phyloP scores from a whole-genome alignment of 345 rosid genomes.

The Jatropha curcas region DNA sequence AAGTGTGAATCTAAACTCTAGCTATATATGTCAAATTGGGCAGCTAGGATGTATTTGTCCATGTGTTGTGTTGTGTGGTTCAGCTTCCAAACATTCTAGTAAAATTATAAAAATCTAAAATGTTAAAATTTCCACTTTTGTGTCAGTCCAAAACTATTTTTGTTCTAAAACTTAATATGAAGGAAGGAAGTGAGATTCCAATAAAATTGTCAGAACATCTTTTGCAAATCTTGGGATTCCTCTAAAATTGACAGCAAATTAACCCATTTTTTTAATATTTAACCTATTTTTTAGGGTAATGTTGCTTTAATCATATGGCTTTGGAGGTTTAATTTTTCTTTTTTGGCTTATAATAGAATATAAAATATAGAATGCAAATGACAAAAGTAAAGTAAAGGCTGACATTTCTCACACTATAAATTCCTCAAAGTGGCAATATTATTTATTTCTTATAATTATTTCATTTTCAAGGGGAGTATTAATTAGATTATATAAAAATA shows the following conservation, averaged over 20 bases:
- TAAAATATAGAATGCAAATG: conserved; percentile 5
- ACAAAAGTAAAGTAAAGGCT: conserved; percentile 7
- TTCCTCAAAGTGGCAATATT: conserved; percentile 22
- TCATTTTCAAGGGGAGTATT: too few relatives aligned
- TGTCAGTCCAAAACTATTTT: conserved; percentile 26
- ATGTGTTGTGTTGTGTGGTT: too few relatives aligned
- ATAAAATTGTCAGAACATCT: conserved; percentile 39
- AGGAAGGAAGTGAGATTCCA: conserved; percentile 25
- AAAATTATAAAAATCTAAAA: background rate
- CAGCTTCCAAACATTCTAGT: background rate
- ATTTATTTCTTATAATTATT: background rate
- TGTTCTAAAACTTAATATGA: background rate
- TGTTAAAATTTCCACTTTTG: background rate
- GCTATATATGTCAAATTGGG: background rate
- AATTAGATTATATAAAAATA: background rate
- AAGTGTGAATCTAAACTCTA: background rate
- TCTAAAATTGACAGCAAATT: conserved; percentile 34
- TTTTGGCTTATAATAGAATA: conserved; percentile 23
- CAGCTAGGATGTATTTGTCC: too few relatives aligned
- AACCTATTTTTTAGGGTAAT: too few relatives aligned
- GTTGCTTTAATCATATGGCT: conserved; percentile 31
- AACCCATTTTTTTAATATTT: background rate
- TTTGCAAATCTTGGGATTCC: conserved; percentile 41
- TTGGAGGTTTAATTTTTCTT: conserved; percentile 11
- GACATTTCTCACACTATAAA: conserved; percentile 29